A percentile compares a stretch with the other conserved stretches of the same genome.
Evolutionary conservation across 257 asterid genomes (phyloP).

Genomic region (Ophiorrhiza pumila): DNA sequence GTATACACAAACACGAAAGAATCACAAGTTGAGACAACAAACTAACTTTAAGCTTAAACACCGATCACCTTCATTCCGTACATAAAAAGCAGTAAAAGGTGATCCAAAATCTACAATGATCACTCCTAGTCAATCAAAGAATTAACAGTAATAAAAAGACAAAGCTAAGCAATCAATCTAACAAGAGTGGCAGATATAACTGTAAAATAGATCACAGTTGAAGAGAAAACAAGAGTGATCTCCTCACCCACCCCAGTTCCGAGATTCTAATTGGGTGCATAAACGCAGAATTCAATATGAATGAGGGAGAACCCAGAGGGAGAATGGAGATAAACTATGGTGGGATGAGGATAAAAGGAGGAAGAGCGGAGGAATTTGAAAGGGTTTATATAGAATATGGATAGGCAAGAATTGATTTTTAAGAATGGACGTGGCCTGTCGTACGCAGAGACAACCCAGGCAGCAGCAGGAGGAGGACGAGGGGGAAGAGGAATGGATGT

Average conservation of each 20-base stretch:
- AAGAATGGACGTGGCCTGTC: not conserved
- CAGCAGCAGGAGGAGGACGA: not conserved
- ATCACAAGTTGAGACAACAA: not conserved
- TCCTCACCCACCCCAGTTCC: not conserved
- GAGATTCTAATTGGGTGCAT: not conserved
- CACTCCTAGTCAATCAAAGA: not conserved
- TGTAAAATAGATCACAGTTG: not conserved
- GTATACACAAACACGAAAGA: not conserved
- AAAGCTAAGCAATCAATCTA: not conserved
- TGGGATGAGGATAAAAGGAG: not conserved
- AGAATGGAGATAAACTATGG: not conserved
- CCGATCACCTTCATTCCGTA: conserved; percentile 6
- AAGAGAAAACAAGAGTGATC: not conserved
- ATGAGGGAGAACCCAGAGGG: not conserved
- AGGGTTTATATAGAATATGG: conserved; percentile 8
- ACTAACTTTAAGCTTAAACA: not conserved
- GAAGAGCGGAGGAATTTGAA: conserved; percentile 3
- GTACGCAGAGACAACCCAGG: not conserved
- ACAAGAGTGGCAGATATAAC: not conserved
- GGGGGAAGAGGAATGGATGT: conserved; percentile 34
- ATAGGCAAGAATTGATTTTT: conserved; percentile 6
- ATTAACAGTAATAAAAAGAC: not conserved
- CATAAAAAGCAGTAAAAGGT: not conserved
- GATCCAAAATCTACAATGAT: not conserved
- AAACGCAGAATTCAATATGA: not conserved